Percentiles rank a stretch among this genome's conserved stretches.
These are phyloP conservation scores for Neoconidiobolus thromboides DNA, from an alignment of 371 early-diverging fungal genomes.

Conservation along the genomic window DNA sequence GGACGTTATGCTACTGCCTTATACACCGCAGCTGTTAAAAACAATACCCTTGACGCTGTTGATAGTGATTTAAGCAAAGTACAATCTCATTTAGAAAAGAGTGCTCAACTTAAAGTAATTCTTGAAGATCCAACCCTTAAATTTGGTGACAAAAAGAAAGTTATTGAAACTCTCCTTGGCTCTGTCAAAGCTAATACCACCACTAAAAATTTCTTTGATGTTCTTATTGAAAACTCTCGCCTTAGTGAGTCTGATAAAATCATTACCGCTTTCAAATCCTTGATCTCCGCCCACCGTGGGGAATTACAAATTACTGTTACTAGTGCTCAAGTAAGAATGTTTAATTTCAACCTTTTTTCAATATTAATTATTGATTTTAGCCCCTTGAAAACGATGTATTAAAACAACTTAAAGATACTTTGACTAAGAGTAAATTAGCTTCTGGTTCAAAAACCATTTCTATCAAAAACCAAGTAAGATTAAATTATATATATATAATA, in stretches of 20 bases:
- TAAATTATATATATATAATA: background rate
- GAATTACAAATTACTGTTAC: slow-evolving; percentile 78
- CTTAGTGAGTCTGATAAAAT: slow-evolving; percentile 67
- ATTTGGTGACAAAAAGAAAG: slow-evolving; percentile 53
- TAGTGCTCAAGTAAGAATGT: slow-evolving; percentile 49
- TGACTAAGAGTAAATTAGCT: slow-evolving; percentile 27
- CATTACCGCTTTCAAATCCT: slow-evolving; percentile 49
- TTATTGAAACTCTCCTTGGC: slow-evolving; percentile 38
- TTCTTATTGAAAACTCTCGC: slow-evolving; percentile 87
- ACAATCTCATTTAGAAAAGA: slow-evolving; percentile 42
- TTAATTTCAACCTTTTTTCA: background rate
- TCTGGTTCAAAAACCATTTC: slow-evolving; percentile 22
- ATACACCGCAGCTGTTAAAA: slow-evolving; percentile 80
- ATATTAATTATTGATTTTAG: slow-evolving; percentile 10
- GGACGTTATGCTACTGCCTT: slow-evolving; percentile 96
- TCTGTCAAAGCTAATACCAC: slow-evolving; percentile 50
- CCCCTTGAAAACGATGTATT: slow-evolving; percentile 25
- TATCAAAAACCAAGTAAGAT: slow-evolving; percentile 9
- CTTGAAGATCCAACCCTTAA: slow-evolving; percentile 77
- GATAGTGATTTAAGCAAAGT: slow-evolving; percentile 68
- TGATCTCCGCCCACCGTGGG: slow-evolving; percentile 85
- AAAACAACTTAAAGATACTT: slow-evolving; percentile 25
- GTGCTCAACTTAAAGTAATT: slow-evolving; percentile 44
- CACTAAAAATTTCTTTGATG: slow-evolving; percentile 77
- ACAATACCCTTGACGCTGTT: slow-evolving; percentile 60